Conservation (phyloP, 495 filamentous ascomycete species). For the Lindgomyces ingoldianus region DNA sequence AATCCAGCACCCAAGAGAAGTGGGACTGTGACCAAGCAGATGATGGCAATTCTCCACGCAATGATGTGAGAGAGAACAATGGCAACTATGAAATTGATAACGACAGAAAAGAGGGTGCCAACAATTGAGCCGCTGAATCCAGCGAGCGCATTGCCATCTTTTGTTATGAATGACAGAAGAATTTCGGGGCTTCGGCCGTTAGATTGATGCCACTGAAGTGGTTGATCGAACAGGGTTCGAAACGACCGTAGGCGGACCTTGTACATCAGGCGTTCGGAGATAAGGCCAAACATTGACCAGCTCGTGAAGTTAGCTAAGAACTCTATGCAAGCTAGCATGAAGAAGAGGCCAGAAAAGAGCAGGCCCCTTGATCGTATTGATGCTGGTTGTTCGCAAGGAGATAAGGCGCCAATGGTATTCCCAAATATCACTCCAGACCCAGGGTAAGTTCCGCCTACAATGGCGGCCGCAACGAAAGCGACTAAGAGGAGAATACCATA, state of each 20-base stretch:
- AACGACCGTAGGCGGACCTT: slow-evolving; percentile 79
- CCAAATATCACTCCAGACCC: slow-evolving; percentile 27
- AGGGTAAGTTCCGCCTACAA: slow-evolving; percentile 29
- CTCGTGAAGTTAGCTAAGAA: slow-evolving; percentile 69
- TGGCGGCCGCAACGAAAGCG: slow-evolving; percentile 20
- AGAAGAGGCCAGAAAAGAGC: slow-evolving; percentile 87
- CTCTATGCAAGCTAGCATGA: slow-evolving; percentile 81
- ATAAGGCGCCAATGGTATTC: slow-evolving; percentile 22
- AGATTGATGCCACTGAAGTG: slow-evolving; percentile 86
- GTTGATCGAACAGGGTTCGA: slow-evolving; percentile 81
- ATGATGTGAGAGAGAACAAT: slow-evolving; percentile 67
- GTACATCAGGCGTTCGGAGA: slow-evolving; percentile 79
- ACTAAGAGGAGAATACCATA: slow-evolving; percentile 16
- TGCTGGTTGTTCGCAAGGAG: slow-evolving; percentile 12
- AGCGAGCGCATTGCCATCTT: slow-evolving; percentile 77
- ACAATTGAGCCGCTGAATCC: slow-evolving; percentile 79
- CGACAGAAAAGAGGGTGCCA: slow-evolving; percentile 77
- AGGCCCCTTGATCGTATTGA: slow-evolving; percentile 19
- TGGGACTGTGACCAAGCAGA: slow-evolving; percentile 75
- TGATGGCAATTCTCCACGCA: slow-evolving; percentile 87
- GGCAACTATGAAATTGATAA: slow-evolving; percentile 71
- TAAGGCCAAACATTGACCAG: slow-evolving; percentile 76
- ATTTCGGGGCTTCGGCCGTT: slow-evolving; percentile 75
- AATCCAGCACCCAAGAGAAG: slow-evolving; percentile 78
- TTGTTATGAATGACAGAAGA: slow-evolving; percentile 80